Conservation (phyloP, 192 early-diverging fungal species). For the Gaertneriomyces sp. region DNA sequence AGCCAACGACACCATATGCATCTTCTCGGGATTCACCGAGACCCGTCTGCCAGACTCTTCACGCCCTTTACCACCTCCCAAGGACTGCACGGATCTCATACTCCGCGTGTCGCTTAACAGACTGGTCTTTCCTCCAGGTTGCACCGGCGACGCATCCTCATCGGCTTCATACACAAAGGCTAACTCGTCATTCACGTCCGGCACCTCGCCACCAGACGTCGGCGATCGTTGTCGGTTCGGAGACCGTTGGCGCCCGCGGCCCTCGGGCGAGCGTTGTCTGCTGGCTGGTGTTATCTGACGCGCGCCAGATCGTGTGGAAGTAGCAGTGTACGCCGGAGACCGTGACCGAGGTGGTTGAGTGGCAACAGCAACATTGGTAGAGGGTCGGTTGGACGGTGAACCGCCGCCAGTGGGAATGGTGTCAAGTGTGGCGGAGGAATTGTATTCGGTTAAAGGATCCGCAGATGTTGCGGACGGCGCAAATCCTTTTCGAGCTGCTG, state of each 20-base stretch:
- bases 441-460: slow-evolving; percentile 1
- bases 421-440: slow-evolving; percentile 3
- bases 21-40: slow-evolving; percentile 6
- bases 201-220: not conserved
- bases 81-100: not conserved
- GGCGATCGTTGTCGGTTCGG: not conserved
- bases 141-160: not conserved
- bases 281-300: not conserved
- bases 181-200: slow-evolving; percentile 26
- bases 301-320: not conserved
- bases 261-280: too few relatives aligned
- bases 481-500: not conserved
- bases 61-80: not conserved
- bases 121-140: not conserved
- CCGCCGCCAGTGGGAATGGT: not conserved
- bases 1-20: not conserved
- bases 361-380: too few relatives aligned
- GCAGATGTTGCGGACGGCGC: slow-evolving; percentile 5
- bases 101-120: not conserved
- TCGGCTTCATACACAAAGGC: slow-evolving; percentile 42
- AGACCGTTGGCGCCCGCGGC: too few relatives aligned
- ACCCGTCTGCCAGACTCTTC: not conserved
- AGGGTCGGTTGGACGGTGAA: not conserved
- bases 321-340: not conserved
- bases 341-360: not conserved